These are phyloP conservation scores for Penicillium cataractarum DNA, from an alignment of 495 filamentous ascomycete genomes.

Conservation along the genomic window DNA sequence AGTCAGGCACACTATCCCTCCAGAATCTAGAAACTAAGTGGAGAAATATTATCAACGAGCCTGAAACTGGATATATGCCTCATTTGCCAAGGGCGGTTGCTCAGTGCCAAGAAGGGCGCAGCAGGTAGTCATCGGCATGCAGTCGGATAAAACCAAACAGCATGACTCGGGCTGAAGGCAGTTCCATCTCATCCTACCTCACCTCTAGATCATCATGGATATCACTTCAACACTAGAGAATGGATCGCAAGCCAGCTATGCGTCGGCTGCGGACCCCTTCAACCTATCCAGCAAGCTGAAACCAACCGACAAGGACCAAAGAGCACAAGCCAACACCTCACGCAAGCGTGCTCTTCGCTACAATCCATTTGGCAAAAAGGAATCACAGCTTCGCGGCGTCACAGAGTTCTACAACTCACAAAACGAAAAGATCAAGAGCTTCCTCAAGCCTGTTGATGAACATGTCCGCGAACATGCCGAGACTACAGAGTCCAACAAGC, in stretches of 20 bases:
- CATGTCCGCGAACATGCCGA: slow-evolving; percentile 8
- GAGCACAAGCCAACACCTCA: neutral
- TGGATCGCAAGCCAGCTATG: neutral
- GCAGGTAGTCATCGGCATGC: neutral
- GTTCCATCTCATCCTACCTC: neutral
- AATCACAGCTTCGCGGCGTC: neutral
- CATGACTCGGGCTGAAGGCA: neutral
- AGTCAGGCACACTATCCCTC: neutral
- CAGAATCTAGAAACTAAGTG: neutral
- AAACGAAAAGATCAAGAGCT: slow-evolving; percentile 5
- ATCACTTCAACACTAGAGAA: neutral
- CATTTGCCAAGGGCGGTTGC: neutral
- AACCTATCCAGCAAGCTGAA: neutral
- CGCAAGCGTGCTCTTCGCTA: neutral
- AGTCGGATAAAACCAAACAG: neutral
- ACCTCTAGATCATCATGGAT: neutral
- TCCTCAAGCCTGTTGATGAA: slow-evolving; percentile 9
- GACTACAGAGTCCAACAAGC: neutral
- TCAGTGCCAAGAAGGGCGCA: neutral
- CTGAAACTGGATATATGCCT: neutral
- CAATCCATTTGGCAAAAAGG: neutral
- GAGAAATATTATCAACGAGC: neutral
- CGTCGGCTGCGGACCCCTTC: neutral
- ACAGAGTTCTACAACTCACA: slow-evolving; percentile 1
- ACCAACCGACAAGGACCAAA: neutral